These are phyloP conservation scores for Telopea speciosissima DNA, from an alignment of 177 flowering plant species.

Conservation along the genomic window DNA sequence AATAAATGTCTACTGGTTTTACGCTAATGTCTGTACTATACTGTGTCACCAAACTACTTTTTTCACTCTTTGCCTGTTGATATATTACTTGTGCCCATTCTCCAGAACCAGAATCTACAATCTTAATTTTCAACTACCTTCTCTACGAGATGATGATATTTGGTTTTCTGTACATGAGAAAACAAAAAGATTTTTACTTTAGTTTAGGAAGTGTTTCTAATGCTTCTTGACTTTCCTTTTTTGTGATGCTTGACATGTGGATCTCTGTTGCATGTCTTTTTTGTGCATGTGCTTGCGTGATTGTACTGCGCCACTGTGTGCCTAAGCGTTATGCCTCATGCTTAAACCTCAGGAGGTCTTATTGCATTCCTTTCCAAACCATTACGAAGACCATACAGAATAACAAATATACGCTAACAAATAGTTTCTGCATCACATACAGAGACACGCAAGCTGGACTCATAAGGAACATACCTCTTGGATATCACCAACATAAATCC, in stretches of 20 bases:
- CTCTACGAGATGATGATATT: background rate
- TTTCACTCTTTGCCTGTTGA: background rate
- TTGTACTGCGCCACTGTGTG: background rate
- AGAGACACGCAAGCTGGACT: background rate
- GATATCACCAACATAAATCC: slow-evolving; percentile 96
- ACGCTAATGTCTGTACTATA: background rate
- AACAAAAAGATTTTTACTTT: background rate
- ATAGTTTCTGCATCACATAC: background rate
- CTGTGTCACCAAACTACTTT: background rate
- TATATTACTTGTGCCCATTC: too few species aligned
- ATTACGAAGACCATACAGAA: background rate
- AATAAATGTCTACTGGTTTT: background rate
- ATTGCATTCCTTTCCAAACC: too few species aligned
- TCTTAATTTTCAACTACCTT: background rate
- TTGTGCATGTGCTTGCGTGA: background rate
- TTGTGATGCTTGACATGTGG: background rate
- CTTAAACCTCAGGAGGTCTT: background rate
- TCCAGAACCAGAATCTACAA: background rate
- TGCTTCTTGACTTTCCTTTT: background rate
- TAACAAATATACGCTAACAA: background rate
- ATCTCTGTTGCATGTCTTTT: background rate
- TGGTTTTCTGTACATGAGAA: background rate
- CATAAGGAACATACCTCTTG: slow-evolving; percentile 69
- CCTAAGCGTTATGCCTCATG: background rate
- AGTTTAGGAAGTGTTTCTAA: background rate